These are phyloP conservation scores for Beta corolliflora DNA, from an alignment of 179 eudicot genomes.

Conservation along the genomic window DNA sequence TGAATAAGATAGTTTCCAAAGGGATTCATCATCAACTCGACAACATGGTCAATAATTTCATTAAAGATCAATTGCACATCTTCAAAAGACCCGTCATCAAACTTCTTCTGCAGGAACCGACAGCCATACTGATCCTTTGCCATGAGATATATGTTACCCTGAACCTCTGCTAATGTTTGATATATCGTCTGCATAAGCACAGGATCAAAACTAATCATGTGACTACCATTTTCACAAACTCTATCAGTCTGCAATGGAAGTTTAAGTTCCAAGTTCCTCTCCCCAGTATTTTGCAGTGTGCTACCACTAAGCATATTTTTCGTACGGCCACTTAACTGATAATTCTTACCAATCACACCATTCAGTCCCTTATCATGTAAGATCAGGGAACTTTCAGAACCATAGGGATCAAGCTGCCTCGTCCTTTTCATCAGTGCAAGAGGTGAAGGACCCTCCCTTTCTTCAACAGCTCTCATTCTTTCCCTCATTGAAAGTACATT, in stretches of 20 bases:
- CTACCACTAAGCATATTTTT: conserved; percentile 19
- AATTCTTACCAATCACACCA: conserved; percentile 28
- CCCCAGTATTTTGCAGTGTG: conserved; percentile 28
- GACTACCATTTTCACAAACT: conserved; percentile 35
- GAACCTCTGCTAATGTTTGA: conserved; percentile 49
- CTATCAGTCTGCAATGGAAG: conserved; percentile 32
- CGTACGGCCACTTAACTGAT: conserved; percentile 30
- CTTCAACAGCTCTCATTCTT: conserved; percentile 29
- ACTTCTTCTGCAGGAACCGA: conserved; percentile 64
- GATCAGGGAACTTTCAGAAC: conserved; percentile 40
- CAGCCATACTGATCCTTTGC: conserved; percentile 95
- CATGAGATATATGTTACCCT: conserved; percentile 49
- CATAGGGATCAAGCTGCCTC: conserved; percentile 37
- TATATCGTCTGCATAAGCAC: conserved; percentile 34
- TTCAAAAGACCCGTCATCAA: conserved; percentile 59
- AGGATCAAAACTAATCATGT: conserved; percentile 27
- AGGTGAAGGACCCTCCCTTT: conserved; percentile 23
- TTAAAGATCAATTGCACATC: conserved; percentile 60
- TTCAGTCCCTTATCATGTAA: conserved; percentile 39
- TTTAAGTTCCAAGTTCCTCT: conserved; percentile 34
- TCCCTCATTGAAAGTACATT: conserved; percentile 28
- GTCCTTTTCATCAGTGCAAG: conserved; percentile 29
- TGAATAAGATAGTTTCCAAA: conserved; percentile 92
- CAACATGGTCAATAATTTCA: conserved; percentile 63
- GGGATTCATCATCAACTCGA: conserved; percentile 76